Conservation (phyloP, 176 grass and related monocot species). For the Zizania latifolia region DNA sequence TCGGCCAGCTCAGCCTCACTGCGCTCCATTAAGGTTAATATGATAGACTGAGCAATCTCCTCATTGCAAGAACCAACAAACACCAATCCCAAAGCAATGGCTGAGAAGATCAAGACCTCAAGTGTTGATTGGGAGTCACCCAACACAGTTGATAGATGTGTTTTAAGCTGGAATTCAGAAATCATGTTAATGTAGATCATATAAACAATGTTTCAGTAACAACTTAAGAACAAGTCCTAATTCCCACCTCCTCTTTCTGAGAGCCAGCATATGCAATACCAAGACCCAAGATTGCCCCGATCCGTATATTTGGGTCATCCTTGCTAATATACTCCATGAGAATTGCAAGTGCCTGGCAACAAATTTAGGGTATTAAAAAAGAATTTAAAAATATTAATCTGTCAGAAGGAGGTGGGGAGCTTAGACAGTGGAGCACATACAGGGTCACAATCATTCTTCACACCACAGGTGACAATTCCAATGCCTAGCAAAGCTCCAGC, state of each 20-base stretch:
- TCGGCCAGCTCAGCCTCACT: constrained; percentile 77
- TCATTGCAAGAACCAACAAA: constrained; percentile 98
- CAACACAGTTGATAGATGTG: constrained; percentile 63
- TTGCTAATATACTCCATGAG: constrained; percentile 88
- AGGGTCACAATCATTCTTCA: constrained; percentile 96
- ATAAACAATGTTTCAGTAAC: background rate
- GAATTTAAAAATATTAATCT: background rate
- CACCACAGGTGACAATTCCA: constrained; percentile 81
- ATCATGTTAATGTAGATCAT: constrained; percentile 28
- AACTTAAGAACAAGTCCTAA: background rate
- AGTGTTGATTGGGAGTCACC: constrained; percentile 73
- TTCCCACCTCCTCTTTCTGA: constrained; percentile 78
- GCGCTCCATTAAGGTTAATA: constrained; percentile 87
- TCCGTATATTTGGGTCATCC: constrained; percentile 79
- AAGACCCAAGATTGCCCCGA: constrained; percentile 90
- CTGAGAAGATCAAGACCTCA: constrained; percentile 86
- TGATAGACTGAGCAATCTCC: constrained; percentile 93
- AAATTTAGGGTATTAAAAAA: constrained; percentile 3
- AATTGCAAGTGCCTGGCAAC: constrained; percentile 72
- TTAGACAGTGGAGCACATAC: constrained; percentile 41
- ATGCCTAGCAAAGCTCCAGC: constrained; percentile 94
- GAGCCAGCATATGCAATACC: constrained; percentile 96
- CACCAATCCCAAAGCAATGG: constrained; percentile 76
- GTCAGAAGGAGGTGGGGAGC: background rate
- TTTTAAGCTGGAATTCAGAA: constrained; percentile 55